These are phyloP conservation scores for Aspergillus pseudoviridinutans DNA, from an alignment of 2,329 filamentous ascomycete species.

Conservation along the genomic window DNA sequence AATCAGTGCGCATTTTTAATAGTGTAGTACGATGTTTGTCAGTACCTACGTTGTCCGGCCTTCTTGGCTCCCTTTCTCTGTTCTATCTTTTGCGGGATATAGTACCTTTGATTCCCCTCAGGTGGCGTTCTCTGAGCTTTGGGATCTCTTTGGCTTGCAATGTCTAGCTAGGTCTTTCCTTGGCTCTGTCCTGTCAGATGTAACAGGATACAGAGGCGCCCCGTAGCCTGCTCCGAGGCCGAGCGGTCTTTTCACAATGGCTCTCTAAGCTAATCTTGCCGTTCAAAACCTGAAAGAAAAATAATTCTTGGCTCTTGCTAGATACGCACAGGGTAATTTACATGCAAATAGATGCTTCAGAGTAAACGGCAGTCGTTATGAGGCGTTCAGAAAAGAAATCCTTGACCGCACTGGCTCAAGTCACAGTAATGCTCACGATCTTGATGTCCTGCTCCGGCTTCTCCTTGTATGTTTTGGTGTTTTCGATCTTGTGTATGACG, in stretches of 20 bases:
- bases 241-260: background rate
- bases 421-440: constrained; percentile 72
- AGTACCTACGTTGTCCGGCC: background rate
- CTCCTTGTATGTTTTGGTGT: constrained; percentile 78
- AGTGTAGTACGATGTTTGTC: background rate
- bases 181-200: background rate
- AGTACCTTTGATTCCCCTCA: constrained; percentile 1
- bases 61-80: constrained; percentile 3
- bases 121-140: background rate
- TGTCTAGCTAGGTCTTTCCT: background rate
- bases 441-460: constrained; percentile 97
- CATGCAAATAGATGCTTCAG: background rate
- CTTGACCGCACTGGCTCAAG: constrained; percentile 6
- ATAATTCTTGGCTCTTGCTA: background rate
- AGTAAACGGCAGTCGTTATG: background rate
- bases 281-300: background rate
- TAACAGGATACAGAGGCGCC: background rate
- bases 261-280: background rate
- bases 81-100: constrained; percentile 10
- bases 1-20: background rate
- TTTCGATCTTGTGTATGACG: constrained; percentile 94
- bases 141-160: background rate
- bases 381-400: background rate
- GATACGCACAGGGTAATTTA: background rate
- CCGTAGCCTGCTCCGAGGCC: background rate